Base-by-base conservation (phyloP, 2,329 filamentous ascomycete species). In the Penicillium vulpinum region DNA sequence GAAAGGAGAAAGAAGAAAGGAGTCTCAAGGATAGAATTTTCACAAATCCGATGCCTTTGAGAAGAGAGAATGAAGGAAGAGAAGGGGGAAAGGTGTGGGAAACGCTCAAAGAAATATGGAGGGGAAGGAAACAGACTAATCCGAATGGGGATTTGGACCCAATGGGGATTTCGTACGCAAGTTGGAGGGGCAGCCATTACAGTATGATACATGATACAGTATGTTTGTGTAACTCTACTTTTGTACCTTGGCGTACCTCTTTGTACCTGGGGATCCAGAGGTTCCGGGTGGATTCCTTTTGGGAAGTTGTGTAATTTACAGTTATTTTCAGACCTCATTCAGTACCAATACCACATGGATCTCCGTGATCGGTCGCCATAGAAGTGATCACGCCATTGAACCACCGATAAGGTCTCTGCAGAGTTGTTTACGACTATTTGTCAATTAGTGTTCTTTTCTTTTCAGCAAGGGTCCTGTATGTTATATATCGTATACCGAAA, bases 41-140 rank as follows among this genome's bases (percentile, higher is more conserved):
- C 43, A 57, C 54, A 59, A 66, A 64, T 62, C 58, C 62, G 62
- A 55, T 62, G 60, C 68, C 63, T 68, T 66, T 65, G 65, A 59
- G 47, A 58, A n/a, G 44, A 56, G 49, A 57, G 54, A 49, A 35
- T 61, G 45, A 57, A 60, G 46, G 53, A 58, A 47, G 49, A 53
- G 54, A 62, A 58, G 57, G 51, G 39, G 36, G 58, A 56, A 55
- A 44, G 21, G 21, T 26, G 11, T 22, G 49, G 38, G 39, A 51
- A 51, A 51, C n/a, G 49, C 22, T 13, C 28, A 31, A 51, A 51
- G 49, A 51, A 51, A 51, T 51, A 51, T 35, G 49, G 49, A 51
- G 49, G 49, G 53, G 58, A 51, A 60, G 56, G 56, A 60, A 61
- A 61, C 59, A 51, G 55, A 63, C 64, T 66, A 66, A 65, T 24